A percentile compares a stretch with the other conserved stretches of the same genome.
Evolutionary conservation across 2,329 filamentous ascomycete species (phyloP).

Genomic region (Trichophyton verrucosum): DNA sequence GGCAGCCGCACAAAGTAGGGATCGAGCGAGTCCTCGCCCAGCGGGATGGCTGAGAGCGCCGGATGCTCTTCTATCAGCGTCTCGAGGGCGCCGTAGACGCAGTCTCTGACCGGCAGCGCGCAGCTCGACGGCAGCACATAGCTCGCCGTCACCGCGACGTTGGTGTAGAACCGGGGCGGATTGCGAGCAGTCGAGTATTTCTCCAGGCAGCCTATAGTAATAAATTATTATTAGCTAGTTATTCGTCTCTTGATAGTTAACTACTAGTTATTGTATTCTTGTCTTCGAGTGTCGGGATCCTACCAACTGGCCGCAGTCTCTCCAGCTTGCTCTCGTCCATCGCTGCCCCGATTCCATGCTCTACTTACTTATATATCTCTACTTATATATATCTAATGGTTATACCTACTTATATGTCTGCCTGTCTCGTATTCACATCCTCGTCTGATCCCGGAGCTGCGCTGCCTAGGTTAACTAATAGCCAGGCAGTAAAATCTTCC

Average conservation of each 20-base stretch:
- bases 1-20: conserved; percentile 36
- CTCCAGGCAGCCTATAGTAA: conserved; percentile 22
- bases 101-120: conserved; percentile 18
- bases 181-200: conserved; percentile 35
- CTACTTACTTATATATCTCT: neutral
- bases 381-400: no score
- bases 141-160: conserved; percentile 31
- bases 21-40: conserved; percentile 29
- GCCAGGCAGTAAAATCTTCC: neutral
- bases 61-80: conserved; percentile 31
- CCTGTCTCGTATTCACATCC: neutral
- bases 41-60: conserved; percentile 32
- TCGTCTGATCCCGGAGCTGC: neutral
- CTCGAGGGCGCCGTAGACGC: conserved; percentile 28
- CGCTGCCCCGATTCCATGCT: neutral
- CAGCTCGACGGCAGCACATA: conserved; percentile 23
- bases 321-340: conserved; percentile 12
- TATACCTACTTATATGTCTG: neutral
- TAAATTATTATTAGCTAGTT: no score
- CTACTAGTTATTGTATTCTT: no score
- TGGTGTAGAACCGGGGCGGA: conserved; percentile 33
- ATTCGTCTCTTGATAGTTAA: no score
- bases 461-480: neutral
- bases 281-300: conserved; percentile 8
- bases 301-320: conserved; percentile 22